Conservation (phyloP, 2,329 filamentous ascomycete genomes). For the Knoxdaviesia proteae region DNA sequence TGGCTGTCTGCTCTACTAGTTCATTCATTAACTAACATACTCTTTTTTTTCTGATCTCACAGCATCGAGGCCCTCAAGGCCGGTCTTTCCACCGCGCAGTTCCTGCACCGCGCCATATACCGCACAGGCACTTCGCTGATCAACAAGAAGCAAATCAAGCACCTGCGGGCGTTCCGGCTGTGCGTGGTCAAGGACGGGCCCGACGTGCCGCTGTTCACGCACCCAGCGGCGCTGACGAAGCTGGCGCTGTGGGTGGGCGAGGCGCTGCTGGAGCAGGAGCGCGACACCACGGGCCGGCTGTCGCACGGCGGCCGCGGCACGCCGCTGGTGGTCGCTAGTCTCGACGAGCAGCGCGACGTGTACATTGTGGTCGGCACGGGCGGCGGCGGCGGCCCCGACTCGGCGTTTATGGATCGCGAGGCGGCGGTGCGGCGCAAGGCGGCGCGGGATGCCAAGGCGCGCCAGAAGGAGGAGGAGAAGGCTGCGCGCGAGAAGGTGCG, state of each 20-base stretch:
- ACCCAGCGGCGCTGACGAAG: conserved; percentile 82
- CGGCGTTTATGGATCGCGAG: conserved; percentile 46
- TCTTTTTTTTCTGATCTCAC: conserved; percentile 5
- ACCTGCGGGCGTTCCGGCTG: conserved; percentile 82
- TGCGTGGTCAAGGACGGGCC: conserved; percentile 90
- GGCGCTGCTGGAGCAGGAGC: conserved; percentile 75
- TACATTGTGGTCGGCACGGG: conserved; percentile 90
- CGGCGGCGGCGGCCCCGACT: conserved; percentile 59
- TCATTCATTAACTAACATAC: conserved; percentile 20
- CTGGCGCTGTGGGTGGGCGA: conserved; percentile 87
- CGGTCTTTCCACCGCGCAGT: conserved; percentile 65
- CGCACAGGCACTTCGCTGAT: conserved; percentile 80
- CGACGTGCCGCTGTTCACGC: conserved; percentile 76
- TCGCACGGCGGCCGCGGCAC: conserved; percentile 51
- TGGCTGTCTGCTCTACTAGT: conserved; percentile 20
- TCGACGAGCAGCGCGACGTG: conserved; percentile 70
- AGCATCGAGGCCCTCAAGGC: conserved; percentile 58
- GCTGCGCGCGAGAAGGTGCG: conserved; percentile 34
- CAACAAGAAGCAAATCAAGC: conserved; percentile 82
- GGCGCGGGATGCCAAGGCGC: conserved; percentile 41
- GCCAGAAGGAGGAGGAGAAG: conserved; percentile 36
- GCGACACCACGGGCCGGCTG: conserved; percentile 48
- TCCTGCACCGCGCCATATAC: conserved; percentile 79
- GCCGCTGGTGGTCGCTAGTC: conserved; percentile 72
- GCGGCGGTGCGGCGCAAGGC: conserved; percentile 40